Conservation (phyloP, 164 flowering plant species). For the Liriodendron chinense region DNA sequence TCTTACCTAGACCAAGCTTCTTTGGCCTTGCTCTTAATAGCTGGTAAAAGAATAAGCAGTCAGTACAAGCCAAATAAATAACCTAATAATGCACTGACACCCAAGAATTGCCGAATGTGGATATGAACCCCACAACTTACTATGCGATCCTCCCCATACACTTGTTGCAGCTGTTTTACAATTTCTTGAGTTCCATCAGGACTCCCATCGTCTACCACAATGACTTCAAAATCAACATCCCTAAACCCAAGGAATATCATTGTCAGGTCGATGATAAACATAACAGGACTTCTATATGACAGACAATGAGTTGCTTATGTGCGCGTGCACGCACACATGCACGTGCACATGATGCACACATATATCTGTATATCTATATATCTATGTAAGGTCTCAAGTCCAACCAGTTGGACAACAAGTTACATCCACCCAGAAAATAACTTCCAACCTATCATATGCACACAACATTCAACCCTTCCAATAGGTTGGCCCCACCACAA, state of each 20-base stretch:
- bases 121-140: conserved; percentile 39
- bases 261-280: neutral
- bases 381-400: no score
- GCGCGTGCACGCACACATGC: no score
- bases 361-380: no score
- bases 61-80: neutral
- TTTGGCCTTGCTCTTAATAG: conserved; percentile 77
- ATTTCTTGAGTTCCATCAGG: conserved; percentile 85
- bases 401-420: no score
- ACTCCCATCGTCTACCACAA: conserved; percentile 78
- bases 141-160: conserved; percentile 89
- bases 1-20: conserved; percentile 95
- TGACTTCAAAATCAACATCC: conserved; percentile 62
- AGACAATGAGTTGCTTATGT: no score
- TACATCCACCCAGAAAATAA: no score
- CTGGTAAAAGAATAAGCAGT: conserved; percentile 34
- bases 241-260: conserved; percentile 23
- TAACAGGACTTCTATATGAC: no score
- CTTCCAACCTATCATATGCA: no score
- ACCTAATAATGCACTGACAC: neutral
- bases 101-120: neutral
- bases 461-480: no score
- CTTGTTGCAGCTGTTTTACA: conserved; percentile 72
- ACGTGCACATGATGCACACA: no score
- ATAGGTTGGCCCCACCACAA: no score